phyloP scores from a whole-genome alignment of 768 basidiomycete genomes.

The Suillus discolor region DNA sequence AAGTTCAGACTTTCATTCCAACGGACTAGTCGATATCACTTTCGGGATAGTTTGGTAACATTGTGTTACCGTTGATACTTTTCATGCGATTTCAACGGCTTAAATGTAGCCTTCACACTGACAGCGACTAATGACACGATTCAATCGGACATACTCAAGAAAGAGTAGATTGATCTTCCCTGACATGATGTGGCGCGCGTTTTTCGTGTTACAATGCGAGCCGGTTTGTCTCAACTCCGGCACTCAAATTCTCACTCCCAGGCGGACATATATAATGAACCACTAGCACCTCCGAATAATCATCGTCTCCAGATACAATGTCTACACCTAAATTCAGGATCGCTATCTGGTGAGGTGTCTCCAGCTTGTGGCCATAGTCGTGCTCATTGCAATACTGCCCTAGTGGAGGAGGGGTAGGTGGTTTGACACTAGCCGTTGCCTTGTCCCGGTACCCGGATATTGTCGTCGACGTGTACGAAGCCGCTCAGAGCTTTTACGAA shows the following conservation, averaged over 20 bases:
- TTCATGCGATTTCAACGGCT: slow-evolving; percentile 28
- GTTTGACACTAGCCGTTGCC: slow-evolving; percentile 40
- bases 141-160: slow-evolving; percentile 21
- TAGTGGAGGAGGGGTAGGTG: slow-evolving; percentile 46
- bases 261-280: slow-evolving; percentile 4
- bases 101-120: neutral
- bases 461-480: slow-evolving; percentile 59
- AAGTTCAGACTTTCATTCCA: neutral
- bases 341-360: slow-evolving; percentile 27
- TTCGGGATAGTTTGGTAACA: neutral
- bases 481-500: slow-evolving; percentile 49
- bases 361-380: neutral
- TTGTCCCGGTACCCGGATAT: slow-evolving; percentile 49
- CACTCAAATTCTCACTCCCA: slow-evolving; percentile 3
- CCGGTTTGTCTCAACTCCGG: neutral
- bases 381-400: neutral
- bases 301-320: slow-evolving; percentile 13
- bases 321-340: slow-evolving; percentile 26
- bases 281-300: neutral
- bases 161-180: neutral
- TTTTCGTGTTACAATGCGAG: neutral
- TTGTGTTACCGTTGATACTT: neutral
- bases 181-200: slow-evolving; percentile 1
- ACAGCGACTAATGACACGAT: slow-evolving; percentile 16
- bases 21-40: neutral